These are phyloP conservation scores for Polyplosphaeria fusca DNA, from an alignment of 495 filamentous ascomycete genomes.

Conservation along the genomic window DNA sequence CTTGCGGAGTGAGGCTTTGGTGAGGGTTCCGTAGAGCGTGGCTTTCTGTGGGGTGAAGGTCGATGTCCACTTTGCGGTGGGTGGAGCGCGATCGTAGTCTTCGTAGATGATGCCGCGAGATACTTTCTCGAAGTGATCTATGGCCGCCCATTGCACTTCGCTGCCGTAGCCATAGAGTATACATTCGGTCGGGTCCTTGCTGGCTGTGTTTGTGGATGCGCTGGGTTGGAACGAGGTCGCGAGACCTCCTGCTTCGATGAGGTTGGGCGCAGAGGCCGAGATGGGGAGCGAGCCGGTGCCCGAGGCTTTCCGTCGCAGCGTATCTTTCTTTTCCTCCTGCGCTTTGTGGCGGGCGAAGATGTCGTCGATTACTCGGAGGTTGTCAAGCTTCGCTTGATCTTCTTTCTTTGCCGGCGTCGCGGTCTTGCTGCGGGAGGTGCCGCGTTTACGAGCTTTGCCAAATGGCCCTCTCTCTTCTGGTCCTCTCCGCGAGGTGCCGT, in stretches of 20 bases:
- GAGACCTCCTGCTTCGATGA: constrained; percentile 2
- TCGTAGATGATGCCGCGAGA: constrained; percentile 74
- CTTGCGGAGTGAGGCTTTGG: constrained; percentile 66
- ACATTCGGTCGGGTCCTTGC: constrained; percentile 67
- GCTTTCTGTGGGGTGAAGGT: constrained; percentile 42
- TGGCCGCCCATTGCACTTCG: constrained; percentile 74
- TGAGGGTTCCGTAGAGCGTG: constrained; percentile 56
- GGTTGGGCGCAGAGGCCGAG: constrained; percentile 25
- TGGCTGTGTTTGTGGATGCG: constrained; percentile 15
- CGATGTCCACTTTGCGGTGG: constrained; percentile 64
- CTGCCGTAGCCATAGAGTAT: constrained; percentile 78
- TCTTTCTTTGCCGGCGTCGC: constrained; percentile 53
- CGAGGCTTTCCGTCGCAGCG: constrained; percentile 23
- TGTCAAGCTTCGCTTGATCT: constrained; percentile 54
- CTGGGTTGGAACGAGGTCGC: constrained; percentile 37
- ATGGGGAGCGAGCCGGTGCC: constrained; percentile 36
- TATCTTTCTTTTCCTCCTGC: constrained; percentile 17
- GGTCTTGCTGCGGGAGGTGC: constrained; percentile 53
- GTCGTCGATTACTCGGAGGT: constrained; percentile 33
- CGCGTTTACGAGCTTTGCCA: constrained; percentile 50
- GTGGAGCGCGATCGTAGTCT: constrained; percentile 76
- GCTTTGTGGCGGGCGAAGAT: constrained; percentile 27
- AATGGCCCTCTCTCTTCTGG: constrained; percentile 64
- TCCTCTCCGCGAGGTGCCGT: constrained; percentile 50
- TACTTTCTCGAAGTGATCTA: constrained; percentile 78